Evolutionary conservation across 257 asterid genomes (phyloP), one percentile per base, ranked within the genome.

Genomic region (Nyctanthes arbortristis): DNA sequence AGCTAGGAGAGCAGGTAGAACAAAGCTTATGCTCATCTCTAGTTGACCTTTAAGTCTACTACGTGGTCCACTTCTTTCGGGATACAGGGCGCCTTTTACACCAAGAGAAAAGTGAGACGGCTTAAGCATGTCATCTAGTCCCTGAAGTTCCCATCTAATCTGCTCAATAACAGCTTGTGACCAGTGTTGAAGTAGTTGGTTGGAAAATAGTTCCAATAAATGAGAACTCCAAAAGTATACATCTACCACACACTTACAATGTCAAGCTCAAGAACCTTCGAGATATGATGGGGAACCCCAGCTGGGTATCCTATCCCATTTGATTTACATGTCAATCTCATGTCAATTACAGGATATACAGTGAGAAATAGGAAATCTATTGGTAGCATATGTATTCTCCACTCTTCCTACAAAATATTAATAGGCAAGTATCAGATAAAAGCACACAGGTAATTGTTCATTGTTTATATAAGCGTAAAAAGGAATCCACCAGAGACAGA

Each of bases 381-480:
- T 1, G 99, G 99, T 39, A 91, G 90, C 97, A 94, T 91, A 75
- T 88, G 89, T 69, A 94, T 87, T 80, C 93, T 85, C 99, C 99
- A 94, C 76, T 84, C 96, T 73, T 91, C 99, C 99, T 94, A 86
- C 73, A 74, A 35, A 37, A 27, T 33, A 65, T 32, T 62, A 52
- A 28, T 16, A 43, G 18, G 31, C 40, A 13, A 25, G 7, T 22
- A 63, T 55, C 61, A 65, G 28, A 1, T 40, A 40, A 40, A 40
- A 12, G n/a, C 7, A 4, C 6, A 18, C 57, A 3, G 1, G 55
- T 24, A 45, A 1, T 43, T 45, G 24, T n/a, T 45, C 7, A 7
- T 52, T 24, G 60, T 33, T 16, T 5, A 61, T 3, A n/a, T 35
- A 35, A 32, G 9, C 39, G n/a, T n/a, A n/a, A 45, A 27, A 49